Base-by-base conservation (phyloP, 108 stramenopile genomes). In the Pseudonitzschia multiseries region DNA sequence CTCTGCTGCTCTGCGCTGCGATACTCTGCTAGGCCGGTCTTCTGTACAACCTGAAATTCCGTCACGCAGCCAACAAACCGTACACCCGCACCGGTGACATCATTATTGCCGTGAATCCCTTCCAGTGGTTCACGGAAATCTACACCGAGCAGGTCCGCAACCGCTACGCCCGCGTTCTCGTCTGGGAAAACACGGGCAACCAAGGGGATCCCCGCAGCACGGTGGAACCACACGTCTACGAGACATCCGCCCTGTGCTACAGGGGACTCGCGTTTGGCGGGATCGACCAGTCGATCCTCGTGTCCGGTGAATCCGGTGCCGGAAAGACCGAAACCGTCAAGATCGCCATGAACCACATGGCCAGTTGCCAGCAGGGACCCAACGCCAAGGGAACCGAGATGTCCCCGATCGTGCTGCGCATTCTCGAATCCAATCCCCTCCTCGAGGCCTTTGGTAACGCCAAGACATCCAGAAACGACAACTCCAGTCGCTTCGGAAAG, bases 301-400 rank as follows among this genome's bases (percentile, higher is more conserved):
- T 97, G 8, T 91, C 87, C 17, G 96, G 96, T 18, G 96, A 97
- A 74, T 88, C 87, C 26, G 96, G 96, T 40, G 96, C 96, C 22
- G 96, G 96, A 41, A 97, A 97, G 81, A 97, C 96, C 9, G 96
- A 97, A 79, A 94, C 92, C 20, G 95, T 95, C 73, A 97, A 97
- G 83, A 93, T 94, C 74, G 80, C 90, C 51, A 94, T 97, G 93
- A 90, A 91, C 63, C 93, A 93, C 78, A 83, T 97, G 56, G 92
- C 94, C 46, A 89, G 75, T 72, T 80, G 80, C 36, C 83, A 84
- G 40, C 73, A 75, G 53, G 83, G 83, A 44, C 83, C 83, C 10
- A 29, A 27, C 6, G 72, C 79, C 29, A 33, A 40, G 18, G 29
- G 43, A 22, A 64, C n/a, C 32, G 71, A 68, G 32, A 73, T 73